Percentiles rank a stretch among this genome's conserved stretches.
phyloP scores from a whole-genome alignment of 129 eudicot species.

The Pseudognaphalium luteoalbum region DNA sequence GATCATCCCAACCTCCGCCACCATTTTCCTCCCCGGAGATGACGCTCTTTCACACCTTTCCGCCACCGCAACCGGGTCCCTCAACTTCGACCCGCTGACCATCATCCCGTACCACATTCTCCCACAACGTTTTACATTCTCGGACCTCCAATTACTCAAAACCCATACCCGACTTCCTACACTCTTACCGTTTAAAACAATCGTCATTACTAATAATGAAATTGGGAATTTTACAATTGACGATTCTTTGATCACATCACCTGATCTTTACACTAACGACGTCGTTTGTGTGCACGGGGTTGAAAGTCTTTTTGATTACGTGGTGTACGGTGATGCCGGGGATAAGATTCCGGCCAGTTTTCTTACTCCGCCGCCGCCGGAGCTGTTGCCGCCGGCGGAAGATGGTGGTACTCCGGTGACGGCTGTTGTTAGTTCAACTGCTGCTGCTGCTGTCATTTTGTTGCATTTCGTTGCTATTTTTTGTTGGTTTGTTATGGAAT shows the following conservation, averaged over 20 bases:
- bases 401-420: not conserved
- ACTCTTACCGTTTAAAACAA: constrained; percentile 46
- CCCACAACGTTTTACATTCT: constrained; percentile 64
- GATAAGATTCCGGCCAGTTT: not conserved
- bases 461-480: too few relatives aligned
- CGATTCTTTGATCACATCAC: constrained; percentile 45
- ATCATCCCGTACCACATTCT: constrained; percentile 63
- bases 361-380: constrained; percentile 28
- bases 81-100: constrained; percentile 42
- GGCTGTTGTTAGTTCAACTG: not conserved
- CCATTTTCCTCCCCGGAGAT: constrained; percentile 58
- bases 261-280: constrained; percentile 45
- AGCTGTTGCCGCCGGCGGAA: constrained; percentile 10
- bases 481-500: too few relatives aligned
- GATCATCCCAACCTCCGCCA: constrained; percentile 40
- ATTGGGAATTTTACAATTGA: constrained; percentile 50
- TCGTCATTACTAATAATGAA: constrained; percentile 50
- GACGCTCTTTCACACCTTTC: constrained; percentile 35
- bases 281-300: constrained; percentile 57
- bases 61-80: constrained; percentile 33
- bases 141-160: constrained; percentile 42
- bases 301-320: constrained; percentile 40
- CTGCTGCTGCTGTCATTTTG: not conserved
- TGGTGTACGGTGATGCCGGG: constrained; percentile 24
- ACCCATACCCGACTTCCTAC: constrained; percentile 60